Conservation (phyloP, 352 stramenopile genomes). For the Globisporangium recalcitrans region DNA sequence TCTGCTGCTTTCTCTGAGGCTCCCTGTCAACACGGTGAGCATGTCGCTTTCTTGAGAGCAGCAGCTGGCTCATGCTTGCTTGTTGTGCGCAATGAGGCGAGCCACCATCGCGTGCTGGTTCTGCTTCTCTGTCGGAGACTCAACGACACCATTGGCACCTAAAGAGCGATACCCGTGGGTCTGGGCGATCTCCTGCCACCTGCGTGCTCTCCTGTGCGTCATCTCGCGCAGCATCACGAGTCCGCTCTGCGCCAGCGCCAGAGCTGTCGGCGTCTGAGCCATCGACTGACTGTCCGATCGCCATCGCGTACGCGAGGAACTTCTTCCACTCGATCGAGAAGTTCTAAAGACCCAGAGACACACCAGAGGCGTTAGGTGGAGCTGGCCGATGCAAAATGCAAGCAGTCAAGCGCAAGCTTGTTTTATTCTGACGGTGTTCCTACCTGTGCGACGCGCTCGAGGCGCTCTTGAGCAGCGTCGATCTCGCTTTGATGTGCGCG, state of each 20-base stretch:
- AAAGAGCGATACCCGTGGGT: constrained; percentile 23
- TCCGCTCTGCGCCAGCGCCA: constrained; percentile 40
- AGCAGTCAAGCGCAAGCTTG: no score
- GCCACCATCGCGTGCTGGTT: neutral
- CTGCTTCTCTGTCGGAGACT: neutral
- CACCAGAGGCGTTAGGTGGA: no score
- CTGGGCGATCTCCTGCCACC: constrained; percentile 32
- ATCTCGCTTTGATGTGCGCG: constrained; percentile 25
- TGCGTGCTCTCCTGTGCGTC: constrained; percentile 20
- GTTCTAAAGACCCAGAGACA: constrained; percentile 34
- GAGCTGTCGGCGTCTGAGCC: neutral
- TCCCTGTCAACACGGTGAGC: neutral
- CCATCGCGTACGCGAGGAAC: constrained; percentile 47
- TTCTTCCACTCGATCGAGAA: constrained; percentile 60
- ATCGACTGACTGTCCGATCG: constrained; percentile 27
- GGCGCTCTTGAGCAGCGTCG: constrained; percentile 25
- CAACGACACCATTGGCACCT: neutral
- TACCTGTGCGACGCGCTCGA: constrained; percentile 39
- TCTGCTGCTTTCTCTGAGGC: neutral
- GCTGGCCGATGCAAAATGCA: no score
- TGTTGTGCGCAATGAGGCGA: constrained; percentile 11
- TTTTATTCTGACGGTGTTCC: no score
- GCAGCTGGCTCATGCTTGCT: constrained; percentile 4
- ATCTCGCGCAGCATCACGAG: constrained; percentile 52
- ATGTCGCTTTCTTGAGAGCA: constrained; percentile 6